Evolutionary conservation across 495 filamentous ascomycete species (phyloP).

Genomic region (Aspergillus ostianus): DNA sequence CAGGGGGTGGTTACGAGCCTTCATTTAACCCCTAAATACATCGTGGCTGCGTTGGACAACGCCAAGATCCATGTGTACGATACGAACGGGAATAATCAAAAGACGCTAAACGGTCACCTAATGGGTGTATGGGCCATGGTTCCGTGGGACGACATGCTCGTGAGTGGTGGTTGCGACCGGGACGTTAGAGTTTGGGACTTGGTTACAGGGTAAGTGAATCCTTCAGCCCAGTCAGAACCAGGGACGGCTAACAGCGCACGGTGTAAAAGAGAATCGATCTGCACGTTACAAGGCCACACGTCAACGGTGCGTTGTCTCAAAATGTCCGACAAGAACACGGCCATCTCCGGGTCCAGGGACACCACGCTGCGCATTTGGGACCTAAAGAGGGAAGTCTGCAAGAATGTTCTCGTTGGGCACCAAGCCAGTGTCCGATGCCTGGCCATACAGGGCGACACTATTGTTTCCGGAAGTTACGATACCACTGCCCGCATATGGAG

Average conservation of each 20-base stretch:
- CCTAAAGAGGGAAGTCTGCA: slow-evolving; percentile 79
- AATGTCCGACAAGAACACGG: slow-evolving; percentile 90
- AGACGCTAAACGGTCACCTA: slow-evolving; percentile 89
- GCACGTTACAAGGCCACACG: slow-evolving; percentile 88
- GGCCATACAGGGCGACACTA: slow-evolving; percentile 90
- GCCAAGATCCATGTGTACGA: slow-evolving; percentile 98
- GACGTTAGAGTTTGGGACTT: slow-evolving; percentile 98
- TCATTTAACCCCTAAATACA: slow-evolving; percentile 92
- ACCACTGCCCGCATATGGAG: slow-evolving; percentile 97
- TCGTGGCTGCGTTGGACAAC: slow-evolving; percentile 96
- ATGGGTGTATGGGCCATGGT: slow-evolving; percentile 99
- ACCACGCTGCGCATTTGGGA: slow-evolving; percentile 96
- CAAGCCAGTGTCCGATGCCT: slow-evolving; percentile 95
- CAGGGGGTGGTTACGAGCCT: slow-evolving; percentile 95
- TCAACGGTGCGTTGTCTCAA: slow-evolving; percentile 96
- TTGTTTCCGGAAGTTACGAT: slow-evolving; percentile 96
- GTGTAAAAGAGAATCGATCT: slow-evolving; percentile 55
- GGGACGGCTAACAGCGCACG: slow-evolving; percentile 1
- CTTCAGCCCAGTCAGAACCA: background rate
- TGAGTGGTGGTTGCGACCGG: slow-evolving; percentile 94
- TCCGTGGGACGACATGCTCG: slow-evolving; percentile 91
- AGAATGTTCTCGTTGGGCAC: slow-evolving; percentile 90
- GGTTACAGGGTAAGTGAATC: slow-evolving; percentile 73
- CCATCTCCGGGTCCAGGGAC: slow-evolving; percentile 94
- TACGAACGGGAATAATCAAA: slow-evolving; percentile 80